Conservation (phyloP, 163 green algal genomes). For the Botryococcus braunii region DNA sequence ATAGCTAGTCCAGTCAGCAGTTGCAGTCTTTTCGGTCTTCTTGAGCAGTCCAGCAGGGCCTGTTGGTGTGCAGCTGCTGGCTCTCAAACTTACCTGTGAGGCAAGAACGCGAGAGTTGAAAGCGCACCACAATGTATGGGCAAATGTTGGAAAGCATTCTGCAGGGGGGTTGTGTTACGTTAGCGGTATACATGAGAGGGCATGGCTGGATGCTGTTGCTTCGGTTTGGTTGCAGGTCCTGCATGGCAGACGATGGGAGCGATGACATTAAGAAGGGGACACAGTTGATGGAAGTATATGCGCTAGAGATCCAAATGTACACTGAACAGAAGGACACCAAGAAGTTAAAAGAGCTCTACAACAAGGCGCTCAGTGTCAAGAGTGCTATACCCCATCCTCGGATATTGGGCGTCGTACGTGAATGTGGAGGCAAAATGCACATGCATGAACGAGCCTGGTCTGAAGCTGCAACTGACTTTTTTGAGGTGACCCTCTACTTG, state of each 20-base stretch:
- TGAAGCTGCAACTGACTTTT: constrained; percentile 92
- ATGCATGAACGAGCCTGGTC: constrained; percentile 82
- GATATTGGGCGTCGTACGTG: constrained; percentile 94
- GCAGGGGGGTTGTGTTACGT: no score
- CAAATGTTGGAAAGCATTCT: no score
- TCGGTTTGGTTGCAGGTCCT: constrained; percentile 45
- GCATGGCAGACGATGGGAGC: constrained; percentile 65
- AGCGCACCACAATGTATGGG: no score
- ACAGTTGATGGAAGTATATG: constrained; percentile 96
- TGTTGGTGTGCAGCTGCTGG: no score
- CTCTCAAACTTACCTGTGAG: no score
- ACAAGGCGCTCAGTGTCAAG: constrained; percentile 76
- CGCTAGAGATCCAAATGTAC: constrained; percentile 92
- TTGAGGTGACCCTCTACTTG: constrained; percentile 62
- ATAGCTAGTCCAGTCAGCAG: no score
- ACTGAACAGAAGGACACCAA: constrained; percentile 74
- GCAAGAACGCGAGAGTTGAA: no score
- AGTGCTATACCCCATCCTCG: constrained; percentile 92
- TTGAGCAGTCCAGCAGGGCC: no score
- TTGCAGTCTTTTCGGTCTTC: no score
- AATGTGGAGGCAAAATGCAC: constrained; percentile 98
- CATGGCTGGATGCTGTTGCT: no score
- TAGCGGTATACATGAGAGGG: no score
- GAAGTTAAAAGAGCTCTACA: constrained; percentile 75
- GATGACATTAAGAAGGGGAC: constrained; percentile 96